Evolutionary conservation across 768 basidiomycete species (phyloP), one percentile per base, ranked within the genome.

Genomic region (Tephrocybe sp.): DNA sequence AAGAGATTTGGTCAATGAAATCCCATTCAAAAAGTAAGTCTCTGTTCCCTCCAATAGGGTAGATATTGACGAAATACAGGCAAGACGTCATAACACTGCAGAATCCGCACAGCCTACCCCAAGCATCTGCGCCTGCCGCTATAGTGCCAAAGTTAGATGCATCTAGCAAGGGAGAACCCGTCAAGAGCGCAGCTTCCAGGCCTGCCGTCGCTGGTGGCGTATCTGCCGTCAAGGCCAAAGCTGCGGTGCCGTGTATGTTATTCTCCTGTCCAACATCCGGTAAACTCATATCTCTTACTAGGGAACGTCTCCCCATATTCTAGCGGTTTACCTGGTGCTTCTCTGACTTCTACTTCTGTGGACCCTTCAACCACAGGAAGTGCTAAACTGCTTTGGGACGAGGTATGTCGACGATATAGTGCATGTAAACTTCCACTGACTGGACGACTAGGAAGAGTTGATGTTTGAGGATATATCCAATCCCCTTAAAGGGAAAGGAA

Each of bases 401-500:
- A 98, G 72, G 87, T 85, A 34, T 4, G 73, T 65, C 24, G 25
- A 36, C 26, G 24, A 39, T 3, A 39, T 12, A 21, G 34, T 44
- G 40, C 25, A 18, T 23, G 7, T 11, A 9, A 30, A 18, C 39
- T 10, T 54, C 12, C 17, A 8, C 36, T 15, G 18, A 32, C n/a
- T 30, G 6, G 11, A 14, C 25, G 30, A 20, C 56, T 56, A 89
- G 83, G 97, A 99, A 69, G 96, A 98, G 65, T 74, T 95, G 14
- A 99, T 99, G 97, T 99, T 95, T 58, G 96, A 98, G 68, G 90
- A 90, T 28, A 85, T 99, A 58, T 77, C 85, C 11, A 87, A 86
- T 52, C 84, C 85, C 12, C 75, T 75, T 2, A 92, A 90, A 67
- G 86, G 89, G 1, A 93, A 93, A 68, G 87, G 86, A 1, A 98